Evolutionary conservation across 345 rosid genomes (phyloP), one percentile per base, ranked within the genome.

Genomic region (Adansonia digitata): DNA sequence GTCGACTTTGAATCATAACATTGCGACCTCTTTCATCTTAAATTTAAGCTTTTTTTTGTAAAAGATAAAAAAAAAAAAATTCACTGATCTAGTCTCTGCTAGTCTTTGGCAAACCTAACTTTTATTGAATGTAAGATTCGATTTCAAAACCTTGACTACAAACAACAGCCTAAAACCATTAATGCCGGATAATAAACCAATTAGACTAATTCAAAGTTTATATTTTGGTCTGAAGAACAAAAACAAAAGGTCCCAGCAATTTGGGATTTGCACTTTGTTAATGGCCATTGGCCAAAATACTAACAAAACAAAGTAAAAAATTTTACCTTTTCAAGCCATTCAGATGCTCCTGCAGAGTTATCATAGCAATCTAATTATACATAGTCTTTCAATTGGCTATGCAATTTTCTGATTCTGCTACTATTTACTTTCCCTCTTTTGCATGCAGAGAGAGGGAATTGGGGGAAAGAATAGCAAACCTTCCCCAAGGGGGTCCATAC

Each of bases 401-500:
- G 53, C 39, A 13, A 40, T 42, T 22, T 8, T 14, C 4, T 24
- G 43, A 17, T 27, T 7, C 7, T 48, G 42, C 4, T 55, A 9
- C 37, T 29, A 31, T 20, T 78, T 40, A 39, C 6, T 37, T 39
- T 8, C 59, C 34, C 60, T 10, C 5, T 68, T 40, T 22, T 53
- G 35, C 71, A 40, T 43, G 40, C 57, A 75, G 74, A 43, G 20
- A 37, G 48, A 59, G 56, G 27, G 48, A 40, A 51, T 56, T 70
- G 75, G n/a, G 75, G n/a, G 63, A 67, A 29, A 49, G 43, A 72
- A 26, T 62, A 31, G 68, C 13, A 34, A 64, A 53, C 34, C 73
- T 15, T 5, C 52, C 42, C 5, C 14, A 29, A 20, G 75, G 73
- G 87, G 86, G 83, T 79, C 86, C 84, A 57, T 73, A 20, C 43